Conservation (phyloP, 2,329 filamentous ascomycete genomes). For the Dactylellina drechsleri region DNA sequence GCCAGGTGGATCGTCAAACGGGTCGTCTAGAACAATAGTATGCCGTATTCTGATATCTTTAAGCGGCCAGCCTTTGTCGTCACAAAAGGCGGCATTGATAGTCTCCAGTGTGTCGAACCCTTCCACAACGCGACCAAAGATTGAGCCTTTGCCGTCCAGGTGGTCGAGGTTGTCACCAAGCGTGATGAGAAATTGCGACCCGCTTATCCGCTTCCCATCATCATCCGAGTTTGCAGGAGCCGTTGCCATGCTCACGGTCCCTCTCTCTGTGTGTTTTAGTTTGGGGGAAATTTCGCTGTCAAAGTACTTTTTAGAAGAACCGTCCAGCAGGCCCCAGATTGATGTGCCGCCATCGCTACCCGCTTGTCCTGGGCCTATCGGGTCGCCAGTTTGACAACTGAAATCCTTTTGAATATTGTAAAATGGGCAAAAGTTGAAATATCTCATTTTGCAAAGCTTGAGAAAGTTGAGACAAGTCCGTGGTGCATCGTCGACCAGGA, state of each 20-base stretch:
- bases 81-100: constrained; percentile 88
- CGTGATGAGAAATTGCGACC: constrained; percentile 93
- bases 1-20: constrained; percentile 82
- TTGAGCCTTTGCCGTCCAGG: constrained; percentile 89
- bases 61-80: constrained; percentile 84
- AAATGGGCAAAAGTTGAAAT: constrained; percentile 96
- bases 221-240: constrained; percentile 71
- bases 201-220: constrained; percentile 79
- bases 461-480: constrained; percentile 97
- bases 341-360: constrained; percentile 92
- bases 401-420: constrained; percentile 94
- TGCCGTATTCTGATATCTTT: constrained; percentile 96
- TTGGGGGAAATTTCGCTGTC: constrained; percentile 85
- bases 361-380: constrained; percentile 82
- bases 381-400: constrained; percentile 95
- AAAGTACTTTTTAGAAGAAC: constrained; percentile 78
- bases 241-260: constrained; percentile 98
- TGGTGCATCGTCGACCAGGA: constrained; percentile 87
- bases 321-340: constrained; percentile 86
- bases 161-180: constrained; percentile 89
- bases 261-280: constrained; percentile 85
- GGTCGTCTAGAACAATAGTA: constrained; percentile 90
- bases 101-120: constrained; percentile 94
- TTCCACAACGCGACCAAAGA: constrained; percentile 95
- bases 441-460: constrained; percentile 98